These are phyloP conservation scores for Linnemannia exigua DNA, from an alignment of 192 early-diverging fungal genomes.

Conservation along the genomic window DNA sequence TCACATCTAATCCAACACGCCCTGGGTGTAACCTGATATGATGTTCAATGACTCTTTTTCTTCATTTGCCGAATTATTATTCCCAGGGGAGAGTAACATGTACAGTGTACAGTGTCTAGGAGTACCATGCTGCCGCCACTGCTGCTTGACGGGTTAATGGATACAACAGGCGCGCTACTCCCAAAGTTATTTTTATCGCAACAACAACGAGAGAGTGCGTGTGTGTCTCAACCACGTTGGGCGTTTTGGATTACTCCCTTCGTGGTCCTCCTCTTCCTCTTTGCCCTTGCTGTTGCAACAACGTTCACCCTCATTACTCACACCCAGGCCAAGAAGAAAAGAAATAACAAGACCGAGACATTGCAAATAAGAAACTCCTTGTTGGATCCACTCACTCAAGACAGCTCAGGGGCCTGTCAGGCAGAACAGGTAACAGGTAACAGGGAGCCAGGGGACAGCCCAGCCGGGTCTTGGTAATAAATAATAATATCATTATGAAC, in stretches of 20 bases:
- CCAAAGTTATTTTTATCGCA: no score
- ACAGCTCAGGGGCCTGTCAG: not conserved
- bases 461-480: not conserved
- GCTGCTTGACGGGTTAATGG: not conserved
- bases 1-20: no score
- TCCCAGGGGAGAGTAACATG: no score
- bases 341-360: not conserved
- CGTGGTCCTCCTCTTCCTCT: not conserved
- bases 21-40: no score
- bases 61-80: no score
- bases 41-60: no score
- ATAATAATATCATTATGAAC: not conserved
- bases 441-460: not conserved
- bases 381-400: not conserved
- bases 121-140: not conserved
- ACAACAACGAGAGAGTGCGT: not conserved
- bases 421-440: not conserved
- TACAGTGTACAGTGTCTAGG: no score
- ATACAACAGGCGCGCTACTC: not conserved
- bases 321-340: not conserved
- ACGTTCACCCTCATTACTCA: no score
- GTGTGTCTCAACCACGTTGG: not conserved
- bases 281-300: not conserved
- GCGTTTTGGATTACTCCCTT: not conserved
- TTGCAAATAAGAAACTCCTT: not conserved